Base-by-base conservation (phyloP, 148 eudicot species). In the Rhododendron williamsianum region DNA sequence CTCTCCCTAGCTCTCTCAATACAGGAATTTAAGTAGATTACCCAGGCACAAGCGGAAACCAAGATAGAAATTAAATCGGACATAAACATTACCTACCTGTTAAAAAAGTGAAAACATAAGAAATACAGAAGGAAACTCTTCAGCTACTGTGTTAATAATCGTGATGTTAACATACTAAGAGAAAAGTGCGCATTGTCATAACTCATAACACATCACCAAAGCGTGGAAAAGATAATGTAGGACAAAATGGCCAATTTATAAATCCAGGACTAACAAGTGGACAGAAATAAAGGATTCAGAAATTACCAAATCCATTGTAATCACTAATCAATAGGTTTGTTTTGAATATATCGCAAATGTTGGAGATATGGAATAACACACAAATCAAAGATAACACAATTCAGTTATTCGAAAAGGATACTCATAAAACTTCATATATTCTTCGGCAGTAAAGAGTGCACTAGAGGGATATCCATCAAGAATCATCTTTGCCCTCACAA, bases 391-490 rank as follows among this genome's bases (percentile, higher is more conserved):
- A 35, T 1, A 76, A 41, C n/a, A 12, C n/a, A 76, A 4, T 76
- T 38, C n/a, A 41, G 4, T 30, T 19, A 41, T 33, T 54, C 45
- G 7, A 33, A 21, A 83, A 83, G 88, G 88, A 87, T 87, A 87
- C 88, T 87, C 88, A 80, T 87, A 87, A 23, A 33, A 84, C 56
- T 83, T 87, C 72, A 87, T 87, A 69, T 87, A 87, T 36, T 87
- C 86, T 69, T 63, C 88, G 6, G 86, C n/a, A 0, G 83, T 87
- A 63, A 87, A 78, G 56, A 84, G 56, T 51, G 35, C 58, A 51
- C 36, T 77, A 4, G 88, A 27, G 11, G 81, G 71, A 78, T 65
- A 87, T 36, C 86, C 88, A 69, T 87, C 88, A 25, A 87, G 67
- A 54, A 87, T 87, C 83, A 79, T 60, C 72, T 21, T 83, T 15